These are phyloP conservation scores for Aspergillus piperis DNA, from an alignment of 2,329 filamentous ascomycete species.

Conservation along the genomic window DNA sequence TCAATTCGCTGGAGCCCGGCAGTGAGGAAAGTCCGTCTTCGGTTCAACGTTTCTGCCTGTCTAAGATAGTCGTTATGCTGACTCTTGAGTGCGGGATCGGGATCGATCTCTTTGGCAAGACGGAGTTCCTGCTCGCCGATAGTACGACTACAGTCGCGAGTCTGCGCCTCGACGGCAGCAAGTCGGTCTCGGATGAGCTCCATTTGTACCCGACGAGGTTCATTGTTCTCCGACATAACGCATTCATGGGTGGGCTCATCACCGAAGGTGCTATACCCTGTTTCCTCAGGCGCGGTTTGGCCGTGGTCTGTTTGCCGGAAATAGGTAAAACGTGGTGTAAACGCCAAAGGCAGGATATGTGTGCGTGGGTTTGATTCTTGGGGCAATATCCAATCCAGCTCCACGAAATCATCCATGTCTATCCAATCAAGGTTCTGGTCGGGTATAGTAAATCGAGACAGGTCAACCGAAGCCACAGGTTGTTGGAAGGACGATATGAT, in stretches of 20 bases:
- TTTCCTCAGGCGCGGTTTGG: constrained; percentile 70
- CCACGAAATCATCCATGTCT: constrained; percentile 99
- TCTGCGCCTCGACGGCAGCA: constrained; percentile 74
- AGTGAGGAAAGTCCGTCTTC: constrained; percentile 61
- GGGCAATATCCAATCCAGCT: constrained; percentile 93
- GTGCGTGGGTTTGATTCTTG: constrained; percentile 88
- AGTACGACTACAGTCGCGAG: constrained; percentile 70
- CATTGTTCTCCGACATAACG: constrained; percentile 88
- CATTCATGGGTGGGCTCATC: constrained; percentile 92
- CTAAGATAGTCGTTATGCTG: constrained; percentile 54
- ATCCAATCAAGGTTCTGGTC: constrained; percentile 97
- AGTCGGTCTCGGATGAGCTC: constrained; percentile 81
- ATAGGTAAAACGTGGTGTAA: constrained; percentile 92
- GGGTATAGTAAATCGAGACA: constrained; percentile 91
- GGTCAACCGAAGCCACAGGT: constrained; percentile 55
- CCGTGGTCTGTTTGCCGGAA: constrained; percentile 95
- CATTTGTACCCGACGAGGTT: constrained; percentile 84
- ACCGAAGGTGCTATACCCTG: constrained; percentile 85
- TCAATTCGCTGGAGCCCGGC: constrained; percentile 60
- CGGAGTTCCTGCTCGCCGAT: constrained; percentile 74
- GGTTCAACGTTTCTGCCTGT: constrained; percentile 58
- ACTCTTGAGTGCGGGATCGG: constrained; percentile 45
- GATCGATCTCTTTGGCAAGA: constrained; percentile 56
- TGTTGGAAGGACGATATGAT: constrained; percentile 59
- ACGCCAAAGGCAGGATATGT: constrained; percentile 89